Base-by-base conservation (phyloP, 768 basidiomycete genomes). In the Chiua virens region DNA sequence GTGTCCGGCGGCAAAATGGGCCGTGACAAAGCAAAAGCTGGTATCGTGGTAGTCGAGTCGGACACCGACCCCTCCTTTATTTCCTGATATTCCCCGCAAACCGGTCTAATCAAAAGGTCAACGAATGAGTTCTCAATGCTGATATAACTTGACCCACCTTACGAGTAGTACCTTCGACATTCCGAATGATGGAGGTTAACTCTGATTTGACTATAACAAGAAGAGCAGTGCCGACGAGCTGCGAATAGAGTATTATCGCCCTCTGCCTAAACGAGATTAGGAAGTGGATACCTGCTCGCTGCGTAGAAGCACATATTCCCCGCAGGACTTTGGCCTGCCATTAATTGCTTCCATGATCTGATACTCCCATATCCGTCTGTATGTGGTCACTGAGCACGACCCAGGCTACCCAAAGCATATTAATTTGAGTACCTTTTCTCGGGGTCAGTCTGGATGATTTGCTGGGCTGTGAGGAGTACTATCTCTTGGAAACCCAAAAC, bases 1-100 rank as follows among this genome's bases (percentile, higher is more conserved):
- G 62, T 97, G 94, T 8, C 97, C 97, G n/a, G 97, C 95, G 15
- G 97, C 95, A 37, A 98, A 79, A 69, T 98, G 97, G 4, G 92
- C 92, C 9, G 96, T 98, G 55, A 99, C 68, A 72, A 98, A 95
- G 71, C 97, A 99, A 61, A 98, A 87, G 49, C 82, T 88, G 9
- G 95, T 90, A 63, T 95, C 93, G 57, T 89, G 79, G 61, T 91
- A 92, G 25, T 98, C 90, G 45, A 99, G 74, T 13, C 97, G 86
- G 56, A 99, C 92, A 7, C 87, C 94, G 13, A 96, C 90, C 2
- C 93, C 97, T 18, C 97, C 97, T 73, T 99, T 96, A 73, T 96
- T 96, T 25, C 94, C 97, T 1, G 93, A 93, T 83, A 98, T 93
- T 13, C 97, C 97, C 30, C 87, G 80, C 37, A 91, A 74, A 36